Percentiles rank a stretch among this genome's conserved stretches.
Evolutionary conservation across 352 stramenopile species (phyloP).

Genomic region (Globisporangium spiculum): DNA sequence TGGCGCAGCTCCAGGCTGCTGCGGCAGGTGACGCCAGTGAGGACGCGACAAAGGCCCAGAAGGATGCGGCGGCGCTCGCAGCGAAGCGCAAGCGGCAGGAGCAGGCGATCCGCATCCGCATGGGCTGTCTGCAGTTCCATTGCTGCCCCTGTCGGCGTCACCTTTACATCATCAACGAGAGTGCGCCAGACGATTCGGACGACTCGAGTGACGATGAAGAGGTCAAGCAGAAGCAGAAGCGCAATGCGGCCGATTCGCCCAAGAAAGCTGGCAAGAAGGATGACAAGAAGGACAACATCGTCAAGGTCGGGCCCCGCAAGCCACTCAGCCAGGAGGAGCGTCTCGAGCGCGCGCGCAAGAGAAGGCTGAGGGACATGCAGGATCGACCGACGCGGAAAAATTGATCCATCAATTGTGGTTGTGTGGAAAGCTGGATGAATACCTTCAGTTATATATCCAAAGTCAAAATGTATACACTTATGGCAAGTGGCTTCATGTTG

Average conservation of each 20-base stretch:
- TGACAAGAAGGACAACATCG: constrained; percentile 48
- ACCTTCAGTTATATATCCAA: too few relatives aligned
- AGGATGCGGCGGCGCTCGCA: constrained; percentile 20
- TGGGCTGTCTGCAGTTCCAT: constrained; percentile 65
- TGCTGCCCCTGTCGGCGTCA: constrained; percentile 61
- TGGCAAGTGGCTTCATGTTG: too few relatives aligned
- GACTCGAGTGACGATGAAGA: constrained; percentile 34
- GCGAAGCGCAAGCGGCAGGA: constrained; percentile 55
- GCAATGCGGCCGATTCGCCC: neutral
- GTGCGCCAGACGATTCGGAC: constrained; percentile 24
- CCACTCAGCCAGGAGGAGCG: constrained; percentile 66
- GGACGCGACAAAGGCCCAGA: constrained; percentile 30
- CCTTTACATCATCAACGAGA: constrained; percentile 56
- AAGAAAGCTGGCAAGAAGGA: constrained; percentile 22
- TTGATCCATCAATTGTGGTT: constrained; percentile 9
- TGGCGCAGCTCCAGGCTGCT: constrained; percentile 29
- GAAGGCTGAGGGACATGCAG: constrained; percentile 64
- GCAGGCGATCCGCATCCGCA: constrained; percentile 54
- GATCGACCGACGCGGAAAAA: constrained; percentile 60
- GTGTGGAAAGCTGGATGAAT: neutral
- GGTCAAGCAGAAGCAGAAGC: constrained; percentile 23
- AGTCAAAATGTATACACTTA: too few relatives aligned
- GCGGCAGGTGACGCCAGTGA: constrained; percentile 24
- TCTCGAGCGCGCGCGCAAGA: constrained; percentile 53
- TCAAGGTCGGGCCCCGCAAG: constrained; percentile 52